Conservation (phyloP, 345 rosid species). For the Rhodamnia rubescens region DNA sequence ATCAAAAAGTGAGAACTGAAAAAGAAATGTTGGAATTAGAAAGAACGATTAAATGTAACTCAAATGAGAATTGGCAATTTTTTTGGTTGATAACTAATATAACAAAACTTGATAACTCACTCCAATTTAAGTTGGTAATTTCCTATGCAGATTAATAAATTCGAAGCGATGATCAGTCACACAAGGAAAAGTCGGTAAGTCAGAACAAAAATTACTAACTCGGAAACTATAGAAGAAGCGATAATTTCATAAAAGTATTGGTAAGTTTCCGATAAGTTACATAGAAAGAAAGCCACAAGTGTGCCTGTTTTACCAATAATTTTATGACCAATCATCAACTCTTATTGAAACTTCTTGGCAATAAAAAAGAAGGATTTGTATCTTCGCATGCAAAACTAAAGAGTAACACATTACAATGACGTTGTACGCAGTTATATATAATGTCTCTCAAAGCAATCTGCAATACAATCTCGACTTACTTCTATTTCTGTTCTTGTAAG, state of each 20-base stretch:
- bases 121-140: background rate
- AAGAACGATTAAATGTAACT: no score
- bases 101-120: background rate
- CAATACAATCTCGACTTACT: background rate
- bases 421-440: background rate
- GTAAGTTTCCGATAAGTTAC: background rate
- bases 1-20: background rate
- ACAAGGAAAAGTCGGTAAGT: background rate
- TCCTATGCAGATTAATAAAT: background rate
- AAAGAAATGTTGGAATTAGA: background rate
- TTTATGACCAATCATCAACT: background rate
- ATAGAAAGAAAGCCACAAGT: background rate
- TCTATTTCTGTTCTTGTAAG: background rate
- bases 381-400: background rate
- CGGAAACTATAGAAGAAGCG: background rate
- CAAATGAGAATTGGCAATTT: background rate
- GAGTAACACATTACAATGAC: background rate
- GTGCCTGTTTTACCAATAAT: background rate
- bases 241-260: background rate
- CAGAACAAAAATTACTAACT: background rate
- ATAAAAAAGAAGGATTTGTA: background rate
- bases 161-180: background rate
- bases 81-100: background rate
- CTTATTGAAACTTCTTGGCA: background rate
- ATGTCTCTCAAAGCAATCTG: background rate